Evolutionary conservation across 805 yeast species (phyloP).

Genomic region (Candida railenensis): DNA sequence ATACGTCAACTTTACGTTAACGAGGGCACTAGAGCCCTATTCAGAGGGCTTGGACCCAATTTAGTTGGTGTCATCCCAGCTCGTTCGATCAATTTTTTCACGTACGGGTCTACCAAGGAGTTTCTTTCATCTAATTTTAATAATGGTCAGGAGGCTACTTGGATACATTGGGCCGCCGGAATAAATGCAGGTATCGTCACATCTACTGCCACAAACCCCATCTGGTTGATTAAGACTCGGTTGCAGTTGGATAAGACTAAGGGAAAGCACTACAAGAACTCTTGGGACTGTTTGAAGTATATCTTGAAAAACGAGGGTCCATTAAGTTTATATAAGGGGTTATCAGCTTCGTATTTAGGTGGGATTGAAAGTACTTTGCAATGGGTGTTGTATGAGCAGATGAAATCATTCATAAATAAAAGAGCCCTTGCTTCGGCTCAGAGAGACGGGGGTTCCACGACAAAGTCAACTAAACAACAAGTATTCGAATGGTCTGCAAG

Average conservation of each 20-base stretch:
- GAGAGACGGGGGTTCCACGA: conserved; percentile 29
- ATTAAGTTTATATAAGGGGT: conserved; percentile 79
- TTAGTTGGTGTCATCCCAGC: conserved; percentile 98
- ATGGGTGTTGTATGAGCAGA: conserved; percentile 96
- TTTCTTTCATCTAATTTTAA: conserved; percentile 64
- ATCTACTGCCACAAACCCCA: conserved; percentile 95
- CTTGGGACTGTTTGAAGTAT: conserved; percentile 77
- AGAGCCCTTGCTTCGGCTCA: conserved; percentile 40
- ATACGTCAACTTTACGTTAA: conserved; percentile 61
- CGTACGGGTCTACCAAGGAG: conserved; percentile 92
- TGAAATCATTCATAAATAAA: conserved; percentile 67
- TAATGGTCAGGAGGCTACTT: conserved; percentile 74
- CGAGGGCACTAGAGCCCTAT: conserved; percentile 86
- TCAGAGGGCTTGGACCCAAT: conserved; percentile 95
- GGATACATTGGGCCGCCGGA: conserved; percentile 85
- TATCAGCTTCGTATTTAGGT: conserved; percentile 91
- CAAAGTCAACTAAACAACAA: conserved; percentile 53
- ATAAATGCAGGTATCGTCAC: conserved; percentile 91
- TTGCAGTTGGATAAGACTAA: conserved; percentile 81
- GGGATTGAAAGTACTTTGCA: conserved; percentile 90
- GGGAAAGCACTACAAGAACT: conserved; percentile 70
- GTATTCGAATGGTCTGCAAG: conserved; percentile 90
- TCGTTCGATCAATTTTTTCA: conserved; percentile 91
- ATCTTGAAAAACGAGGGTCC: conserved; percentile 78
- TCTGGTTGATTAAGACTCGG: conserved; percentile 95